These are phyloP conservation scores for Penicillium concentricum DNA, from an alignment of 2,329 filamentous ascomycete genomes.

Conservation along the genomic window DNA sequence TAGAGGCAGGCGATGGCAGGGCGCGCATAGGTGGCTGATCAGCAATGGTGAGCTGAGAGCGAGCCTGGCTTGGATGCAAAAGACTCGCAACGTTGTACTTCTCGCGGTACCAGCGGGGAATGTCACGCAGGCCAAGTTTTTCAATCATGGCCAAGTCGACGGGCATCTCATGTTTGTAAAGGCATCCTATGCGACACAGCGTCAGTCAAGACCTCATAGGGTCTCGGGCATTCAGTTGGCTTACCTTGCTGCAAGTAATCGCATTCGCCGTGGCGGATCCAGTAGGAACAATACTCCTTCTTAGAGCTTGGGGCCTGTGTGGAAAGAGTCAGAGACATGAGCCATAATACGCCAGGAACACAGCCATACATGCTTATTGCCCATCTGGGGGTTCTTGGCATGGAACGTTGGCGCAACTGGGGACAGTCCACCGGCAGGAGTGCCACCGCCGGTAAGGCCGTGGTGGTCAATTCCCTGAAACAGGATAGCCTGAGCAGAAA, in stretches of 20 bases:
- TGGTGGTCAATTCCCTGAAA: background rate
- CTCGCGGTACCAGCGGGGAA: slow-evolving; percentile 59
- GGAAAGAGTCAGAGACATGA: slow-evolving; percentile 6
- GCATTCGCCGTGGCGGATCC: slow-evolving; percentile 82
- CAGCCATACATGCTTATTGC: background rate
- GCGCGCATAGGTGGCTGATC: slow-evolving; percentile 21
- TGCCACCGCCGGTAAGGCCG: background rate
- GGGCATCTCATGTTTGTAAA: slow-evolving; percentile 90
- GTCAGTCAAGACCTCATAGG: slow-evolving; percentile 1
- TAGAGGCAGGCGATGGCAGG: background rate
- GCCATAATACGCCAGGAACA: background rate
- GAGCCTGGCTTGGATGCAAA: slow-evolving; percentile 15
- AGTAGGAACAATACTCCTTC: slow-evolving; percentile 85
- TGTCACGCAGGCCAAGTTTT: slow-evolving; percentile 63
- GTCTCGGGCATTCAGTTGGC: background rate
- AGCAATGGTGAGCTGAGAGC: slow-evolving; percentile 10
- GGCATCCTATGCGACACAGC: slow-evolving; percentile 57
- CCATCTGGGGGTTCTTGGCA: background rate
- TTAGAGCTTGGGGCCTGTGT: slow-evolving; percentile 33
- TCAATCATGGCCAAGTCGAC: slow-evolving; percentile 63
- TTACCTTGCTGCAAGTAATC: slow-evolving; percentile 74
- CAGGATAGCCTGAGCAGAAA: slow-evolving; percentile 20
- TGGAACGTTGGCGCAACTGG: background rate
- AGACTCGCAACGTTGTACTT: slow-evolving; percentile 38
- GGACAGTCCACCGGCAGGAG: background rate